phyloP scores from a whole-genome alignment of 1,284 basidiomycete genomes.

The Trametes polyzona region DNA sequence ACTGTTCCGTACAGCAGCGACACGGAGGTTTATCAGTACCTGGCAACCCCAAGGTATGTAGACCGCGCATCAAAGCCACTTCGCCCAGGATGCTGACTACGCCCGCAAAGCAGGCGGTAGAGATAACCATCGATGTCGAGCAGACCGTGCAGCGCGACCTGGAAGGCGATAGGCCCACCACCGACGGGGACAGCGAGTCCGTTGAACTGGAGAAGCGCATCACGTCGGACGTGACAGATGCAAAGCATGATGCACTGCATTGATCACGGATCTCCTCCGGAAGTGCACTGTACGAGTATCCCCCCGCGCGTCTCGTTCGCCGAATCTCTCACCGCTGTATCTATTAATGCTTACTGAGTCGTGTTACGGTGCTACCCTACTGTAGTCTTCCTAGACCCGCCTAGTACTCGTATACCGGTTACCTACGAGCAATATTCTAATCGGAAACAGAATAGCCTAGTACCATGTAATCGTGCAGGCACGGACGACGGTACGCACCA shows the following conservation, averaged over 20 bases:
- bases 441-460: no score
- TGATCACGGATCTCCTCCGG: not conserved
- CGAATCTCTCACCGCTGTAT: not conserved
- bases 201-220: not conserved
- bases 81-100: not conserved
- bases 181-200: not conserved
- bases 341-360: not conserved
- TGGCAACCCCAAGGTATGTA: not conserved
- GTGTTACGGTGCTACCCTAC: no score
- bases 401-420: no score
- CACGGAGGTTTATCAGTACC: not conserved
- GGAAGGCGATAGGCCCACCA: not conserved
- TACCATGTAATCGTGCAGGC: no score
- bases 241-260: not conserved
- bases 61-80: no score
- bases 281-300: not conserved
- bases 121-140: conserved; percentile 23
- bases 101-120: conserved; percentile 1
- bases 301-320: not conserved
- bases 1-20: not conserved
- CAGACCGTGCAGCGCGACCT: conserved; percentile 20
- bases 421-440: no score
- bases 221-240: not conserved
- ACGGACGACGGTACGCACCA: no score
- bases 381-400: not conserved